Evolutionary conservation across 139 green algal species (phyloP).

Genomic region (Micractinium sp.): DNA sequence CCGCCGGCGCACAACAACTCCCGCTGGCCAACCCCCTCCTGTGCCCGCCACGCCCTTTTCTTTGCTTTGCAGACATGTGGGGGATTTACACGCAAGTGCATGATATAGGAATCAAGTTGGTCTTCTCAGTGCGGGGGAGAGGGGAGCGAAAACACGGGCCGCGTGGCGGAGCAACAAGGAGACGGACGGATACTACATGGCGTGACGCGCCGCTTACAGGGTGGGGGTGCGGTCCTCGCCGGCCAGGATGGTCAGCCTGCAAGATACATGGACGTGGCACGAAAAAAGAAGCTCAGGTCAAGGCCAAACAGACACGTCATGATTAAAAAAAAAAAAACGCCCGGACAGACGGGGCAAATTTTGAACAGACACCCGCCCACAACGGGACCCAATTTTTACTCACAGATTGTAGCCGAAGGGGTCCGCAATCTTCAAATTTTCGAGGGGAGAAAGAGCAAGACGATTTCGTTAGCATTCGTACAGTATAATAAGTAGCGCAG

Average conservation of each 20-base stretch:
- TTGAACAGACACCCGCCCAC: too few species aligned
- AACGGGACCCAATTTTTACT: too few species aligned
- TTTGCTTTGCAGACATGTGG: too few species aligned
- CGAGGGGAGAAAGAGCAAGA: neutral
- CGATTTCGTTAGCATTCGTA: neutral
- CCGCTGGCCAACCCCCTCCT: too few species aligned
- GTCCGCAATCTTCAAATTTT: conserved; percentile 71
- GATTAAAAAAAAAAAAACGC: neutral
- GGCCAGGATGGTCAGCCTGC: conserved; percentile 73
- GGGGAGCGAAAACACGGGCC: neutral
- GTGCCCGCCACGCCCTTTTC: too few species aligned
- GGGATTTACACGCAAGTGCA: too few species aligned
- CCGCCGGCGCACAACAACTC: too few species aligned
- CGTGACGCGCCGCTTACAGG: conserved; percentile 8
- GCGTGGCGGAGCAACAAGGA: neutral
- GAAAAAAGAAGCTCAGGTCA: too few species aligned
- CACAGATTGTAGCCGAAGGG: conserved; percentile 97
- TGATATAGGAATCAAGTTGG: neutral
- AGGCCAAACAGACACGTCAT: too few species aligned
- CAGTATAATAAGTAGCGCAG: neutral
- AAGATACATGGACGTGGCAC: conserved; percentile 27
- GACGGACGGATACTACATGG: too few species aligned
- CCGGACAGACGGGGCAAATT: too few species aligned
- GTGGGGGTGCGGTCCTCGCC: conserved; percentile 74
- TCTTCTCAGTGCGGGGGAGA: conserved; percentile 6